A percentile compares a stretch with the other conserved stretches of the same genome.
Conservation (phyloP, 768 basidiomycete genomes). For the Sarcodon aspratus region DNA sequence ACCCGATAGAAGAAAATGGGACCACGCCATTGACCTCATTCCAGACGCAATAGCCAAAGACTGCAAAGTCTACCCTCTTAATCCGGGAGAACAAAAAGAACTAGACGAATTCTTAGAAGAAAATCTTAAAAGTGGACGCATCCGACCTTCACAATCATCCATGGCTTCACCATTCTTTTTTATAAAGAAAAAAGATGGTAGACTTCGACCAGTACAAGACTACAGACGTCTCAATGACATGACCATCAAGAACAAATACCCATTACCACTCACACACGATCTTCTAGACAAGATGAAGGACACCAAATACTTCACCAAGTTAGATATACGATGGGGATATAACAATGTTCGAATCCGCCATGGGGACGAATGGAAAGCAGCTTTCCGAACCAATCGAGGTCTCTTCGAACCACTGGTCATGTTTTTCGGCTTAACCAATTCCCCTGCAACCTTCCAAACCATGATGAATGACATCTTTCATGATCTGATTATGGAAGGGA, state of each 20-base stretch:
- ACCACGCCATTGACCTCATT: constrained; percentile 9
- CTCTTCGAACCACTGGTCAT: constrained; percentile 28
- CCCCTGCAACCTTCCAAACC: constrained; percentile 23
- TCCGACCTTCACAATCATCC: constrained; percentile 10
- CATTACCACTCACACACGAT: constrained; percentile 20
- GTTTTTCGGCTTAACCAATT: constrained; percentile 26
- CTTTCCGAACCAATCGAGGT: constrained; percentile 24
- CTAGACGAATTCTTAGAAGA: constrained; percentile 12
- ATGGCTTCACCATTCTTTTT: constrained; percentile 18
- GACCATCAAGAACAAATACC: constrained; percentile 22
- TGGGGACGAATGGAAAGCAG: constrained; percentile 31
- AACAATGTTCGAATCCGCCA: constrained; percentile 24
- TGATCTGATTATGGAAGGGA: constrained; percentile 18
- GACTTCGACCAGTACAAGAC: constrained; percentile 13
- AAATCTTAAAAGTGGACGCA: constrained; percentile 10
- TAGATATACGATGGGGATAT: constrained; percentile 18
- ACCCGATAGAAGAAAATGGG: constrained; percentile 6
- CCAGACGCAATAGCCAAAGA: constrained; percentile 2
- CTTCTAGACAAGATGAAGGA: constrained; percentile 13
- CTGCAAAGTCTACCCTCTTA: constrained; percentile 10
- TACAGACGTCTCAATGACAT: constrained; percentile 22
- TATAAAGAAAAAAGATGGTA: constrained; percentile 17
- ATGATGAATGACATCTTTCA: constrained; percentile 21
- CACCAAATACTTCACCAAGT: constrained; percentile 15
- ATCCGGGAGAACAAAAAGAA: constrained; percentile 3